Base-by-base conservation (phyloP, 2,329 filamentous ascomycete genomes). In the Hyphodiscus sp. region DNA sequence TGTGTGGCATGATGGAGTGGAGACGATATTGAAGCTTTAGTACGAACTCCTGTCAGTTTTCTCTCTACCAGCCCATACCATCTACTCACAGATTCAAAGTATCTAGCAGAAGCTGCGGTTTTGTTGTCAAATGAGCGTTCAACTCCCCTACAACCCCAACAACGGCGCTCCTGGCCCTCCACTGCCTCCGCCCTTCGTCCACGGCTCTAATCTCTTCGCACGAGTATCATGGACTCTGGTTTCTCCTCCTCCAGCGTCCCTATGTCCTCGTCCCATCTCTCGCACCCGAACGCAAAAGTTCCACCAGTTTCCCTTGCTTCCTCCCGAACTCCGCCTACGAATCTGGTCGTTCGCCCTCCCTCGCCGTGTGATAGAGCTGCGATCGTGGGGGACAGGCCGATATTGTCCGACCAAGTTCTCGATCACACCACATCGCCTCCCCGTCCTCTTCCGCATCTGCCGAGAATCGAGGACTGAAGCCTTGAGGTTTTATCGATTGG, bases 11-110 rank as follows among this genome's bases (percentile, higher is more conserved):
- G 1, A 89, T 95, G 7, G 86, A 91, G 42, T 95, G 87, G 84
- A n/a, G n/a, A n/a, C n/a, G n/a, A 78, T 99, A 10, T 73, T 99
- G 50, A 94, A 95, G 33, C 11, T 38, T 2, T 38, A 13, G 16
- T 38, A n/a, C 5, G 33, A 38, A 13, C 23, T 26, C 2, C 11
- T 38, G 33, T 38, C 4, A 13, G 16, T 2, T 6, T n/a, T 2
- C 33, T n/a, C 13, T 10, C 33, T n/a, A 6, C 11, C 11, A 13
- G 2, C 11, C 33, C 11, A 10, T n/a, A n/a, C n/a, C n/a, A n/a
- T n/a, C n/a, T n/a, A n/a, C 11, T 38, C 33, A 38, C 33, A 38
- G 11, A 6, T 38, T 15, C 16, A 6, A 38, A 13, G 11, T 38
- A 13, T 13, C 11, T 38, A 13, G 4, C 5, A 38, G 33, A n/a